A percentile compares a stretch with the other conserved stretches of the same genome.
Evolutionary conservation across 2,329 filamentous ascomycete genomes (phyloP).

Genomic region (Ascochyta fabae): DNA sequence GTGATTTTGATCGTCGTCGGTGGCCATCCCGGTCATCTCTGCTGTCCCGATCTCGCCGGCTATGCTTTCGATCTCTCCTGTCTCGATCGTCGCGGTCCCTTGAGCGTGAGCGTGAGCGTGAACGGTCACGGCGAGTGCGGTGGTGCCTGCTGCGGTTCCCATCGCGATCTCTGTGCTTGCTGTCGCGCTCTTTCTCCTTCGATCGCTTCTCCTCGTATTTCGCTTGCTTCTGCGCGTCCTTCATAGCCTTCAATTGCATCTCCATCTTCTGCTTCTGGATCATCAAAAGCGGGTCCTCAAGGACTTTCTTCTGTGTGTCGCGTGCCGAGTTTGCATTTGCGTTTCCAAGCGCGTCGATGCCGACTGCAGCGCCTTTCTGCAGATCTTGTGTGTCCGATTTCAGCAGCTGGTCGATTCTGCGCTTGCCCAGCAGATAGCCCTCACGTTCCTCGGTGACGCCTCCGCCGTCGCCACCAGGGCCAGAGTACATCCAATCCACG

Average conservation of each 20-base stretch:
- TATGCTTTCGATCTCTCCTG: conserved; percentile 40
- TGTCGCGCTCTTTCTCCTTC: conserved; percentile 52
- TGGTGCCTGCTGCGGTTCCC: conserved; percentile 36
- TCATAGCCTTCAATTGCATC: conserved; percentile 67
- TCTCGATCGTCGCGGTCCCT: conserved; percentile 33
- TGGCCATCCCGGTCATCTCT: conserved; percentile 25
- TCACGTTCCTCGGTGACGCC: conserved; percentile 81
- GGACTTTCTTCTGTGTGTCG: conserved; percentile 84
- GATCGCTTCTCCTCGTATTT: conserved; percentile 45
- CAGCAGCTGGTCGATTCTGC: conserved; percentile 85
- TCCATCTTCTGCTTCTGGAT: conserved; percentile 84
- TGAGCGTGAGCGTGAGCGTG: conserved; percentile 47
- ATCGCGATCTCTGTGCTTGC: conserved; percentile 53
- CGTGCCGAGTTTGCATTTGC: conserved; percentile 72
- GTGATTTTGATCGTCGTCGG: conserved; percentile 30
- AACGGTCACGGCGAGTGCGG: conserved; percentile 43
- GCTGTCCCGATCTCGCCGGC: conserved; percentile 29
- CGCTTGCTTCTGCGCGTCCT: conserved; percentile 56
- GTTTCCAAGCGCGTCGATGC: conserved; percentile 60
- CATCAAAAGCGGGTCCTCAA: conserved; percentile 87
- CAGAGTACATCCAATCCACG: conserved; percentile 98
- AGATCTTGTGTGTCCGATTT: conserved; percentile 74
- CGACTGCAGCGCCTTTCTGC: conserved; percentile 65
- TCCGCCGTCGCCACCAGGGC: conserved; percentile 76
- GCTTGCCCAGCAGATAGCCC: conserved; percentile 89